Evolutionary conservation across 768 basidiomycete species (phyloP).

Genomic region (Termitomyces sp.): DNA sequence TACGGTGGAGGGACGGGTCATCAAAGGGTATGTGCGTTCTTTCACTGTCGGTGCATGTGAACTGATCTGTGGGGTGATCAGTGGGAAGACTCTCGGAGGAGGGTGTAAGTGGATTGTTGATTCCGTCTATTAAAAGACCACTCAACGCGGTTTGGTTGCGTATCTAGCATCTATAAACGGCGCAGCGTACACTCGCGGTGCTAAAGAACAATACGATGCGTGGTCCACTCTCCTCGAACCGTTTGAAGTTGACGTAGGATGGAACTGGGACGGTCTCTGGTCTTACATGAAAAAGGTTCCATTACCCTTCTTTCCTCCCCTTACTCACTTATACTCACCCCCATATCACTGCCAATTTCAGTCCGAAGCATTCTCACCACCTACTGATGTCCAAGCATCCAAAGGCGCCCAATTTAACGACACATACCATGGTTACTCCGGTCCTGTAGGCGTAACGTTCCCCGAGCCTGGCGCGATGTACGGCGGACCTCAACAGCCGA

Average conservation of each 20-base stretch:
- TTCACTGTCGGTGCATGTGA: background rate
- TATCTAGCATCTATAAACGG: constrained; percentile 43
- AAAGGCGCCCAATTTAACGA: constrained; percentile 43
- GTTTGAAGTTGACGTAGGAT: constrained; percentile 37
- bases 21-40: constrained; percentile 27
- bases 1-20: constrained; percentile 34
- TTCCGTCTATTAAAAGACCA: background rate
- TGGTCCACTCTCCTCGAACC: constrained; percentile 33
- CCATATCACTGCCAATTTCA: constrained; percentile 6
- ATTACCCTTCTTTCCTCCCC: background rate
- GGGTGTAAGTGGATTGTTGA: constrained; percentile 22
- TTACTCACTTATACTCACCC: background rate
- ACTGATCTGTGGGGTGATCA: constrained; percentile 9
- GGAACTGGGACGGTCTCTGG: constrained; percentile 44
- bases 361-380: constrained; percentile 45
- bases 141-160: background rate
- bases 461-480: constrained; percentile 42
- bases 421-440: constrained; percentile 45
- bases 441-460: constrained; percentile 51
- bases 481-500: constrained; percentile 47
- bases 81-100: constrained; percentile 45
- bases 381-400: constrained; percentile 36
- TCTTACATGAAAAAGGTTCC: constrained; percentile 43
- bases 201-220: constrained; percentile 40
- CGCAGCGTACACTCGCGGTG: constrained; percentile 38